Base-by-base conservation (phyloP, 768 basidiomycete species). In the Lentinula boryana region DNA sequence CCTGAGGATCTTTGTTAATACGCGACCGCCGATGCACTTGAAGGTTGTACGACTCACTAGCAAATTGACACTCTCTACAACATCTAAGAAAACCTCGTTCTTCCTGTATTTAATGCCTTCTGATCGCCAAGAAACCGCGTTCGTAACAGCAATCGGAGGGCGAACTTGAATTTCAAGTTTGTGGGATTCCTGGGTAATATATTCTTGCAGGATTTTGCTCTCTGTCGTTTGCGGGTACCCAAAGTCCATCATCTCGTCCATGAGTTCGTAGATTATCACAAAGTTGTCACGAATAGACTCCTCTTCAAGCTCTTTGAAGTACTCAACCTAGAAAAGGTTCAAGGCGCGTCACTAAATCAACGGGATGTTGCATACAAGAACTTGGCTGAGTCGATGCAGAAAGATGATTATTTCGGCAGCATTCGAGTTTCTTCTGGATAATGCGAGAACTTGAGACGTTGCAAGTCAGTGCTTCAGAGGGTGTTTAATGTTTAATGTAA, bases 161-260 rank as follows among this genome's bases (percentile, higher is more conserved):
- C 95, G 84, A 6, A 84, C 93, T 71, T 92, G 92, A 18, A 94
- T 83, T 72, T 97, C 96, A 36, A 98, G 87, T 74, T 98, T 98
- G 76, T 98, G 91, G 1, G 93, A 95, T 72, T 98, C 96, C 72
- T 98, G 96, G 0, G 96, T 98, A 80, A 98, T 98, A 70, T 98
- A 98, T 71, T 98, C 96, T 75, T 98, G 96, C 56, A 98, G 75
- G 67, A 98, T 99, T 81, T 99, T 98, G 82, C 92, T 94, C 78
- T 99, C 97, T 15, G 97, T 98, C 44, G 96, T 99, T 74, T 98
- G 97, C 0, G 97, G 96, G 71, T 89, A 98, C 7, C 97, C 97
- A 75, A 97, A 99, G 78, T 99, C 97, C 95, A 98, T 98, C 93
- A 98, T 98, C 79, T 99, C 97, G 68, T 98, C 96, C 79, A 99